Conservation (phyloP, 257 asterid species). For the Gentiana dahurica region DNA sequence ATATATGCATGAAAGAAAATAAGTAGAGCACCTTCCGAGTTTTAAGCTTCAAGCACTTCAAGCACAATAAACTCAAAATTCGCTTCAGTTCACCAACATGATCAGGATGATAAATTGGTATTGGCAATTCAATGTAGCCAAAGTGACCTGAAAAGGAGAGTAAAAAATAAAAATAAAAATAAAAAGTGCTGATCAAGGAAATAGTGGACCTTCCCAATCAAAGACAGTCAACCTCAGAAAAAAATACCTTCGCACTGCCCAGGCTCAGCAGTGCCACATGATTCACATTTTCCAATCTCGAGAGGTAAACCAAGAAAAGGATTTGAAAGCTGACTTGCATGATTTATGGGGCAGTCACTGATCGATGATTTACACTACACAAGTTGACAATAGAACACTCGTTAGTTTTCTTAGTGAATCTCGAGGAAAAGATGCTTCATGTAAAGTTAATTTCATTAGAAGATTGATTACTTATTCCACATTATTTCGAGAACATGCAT, state of each 20-base stretch:
- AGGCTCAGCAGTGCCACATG: slow-evolving; percentile 88
- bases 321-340: slow-evolving; percentile 81
- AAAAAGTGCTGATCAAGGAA: too few relatives aligned
- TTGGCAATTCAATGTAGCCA: slow-evolving; percentile 89
- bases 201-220: neutral
- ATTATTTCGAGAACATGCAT: too few relatives aligned
- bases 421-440: neutral
- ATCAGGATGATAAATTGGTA: slow-evolving; percentile 84
- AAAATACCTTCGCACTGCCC: slow-evolving; percentile 92
- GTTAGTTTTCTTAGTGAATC: slow-evolving; percentile 3
- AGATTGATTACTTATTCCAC: neutral
- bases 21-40: slow-evolving; percentile 53
- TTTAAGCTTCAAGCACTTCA: slow-evolving; percentile 71
- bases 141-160: slow-evolving; percentile 67
- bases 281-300: slow-evolving; percentile 87
- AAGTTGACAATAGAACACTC: slow-evolving; percentile 12
- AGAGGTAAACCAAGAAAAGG: slow-evolving; percentile 97
- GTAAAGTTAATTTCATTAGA: neutral
- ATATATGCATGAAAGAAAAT: too few relatives aligned
- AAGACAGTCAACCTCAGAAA: neutral
- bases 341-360: slow-evolving; percentile 76
- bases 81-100: slow-evolving; percentile 75
- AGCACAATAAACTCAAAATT: slow-evolving; percentile 67
- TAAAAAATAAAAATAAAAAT: slow-evolving; percentile 6
- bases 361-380: slow-evolving; percentile 71